Percentiles rank a stretch among this genome's conserved stretches.
These are phyloP conservation scores for Sporothrix mexicana DNA, from an alignment of 2,329 filamentous ascomycete species.

Conservation along the genomic window DNA sequence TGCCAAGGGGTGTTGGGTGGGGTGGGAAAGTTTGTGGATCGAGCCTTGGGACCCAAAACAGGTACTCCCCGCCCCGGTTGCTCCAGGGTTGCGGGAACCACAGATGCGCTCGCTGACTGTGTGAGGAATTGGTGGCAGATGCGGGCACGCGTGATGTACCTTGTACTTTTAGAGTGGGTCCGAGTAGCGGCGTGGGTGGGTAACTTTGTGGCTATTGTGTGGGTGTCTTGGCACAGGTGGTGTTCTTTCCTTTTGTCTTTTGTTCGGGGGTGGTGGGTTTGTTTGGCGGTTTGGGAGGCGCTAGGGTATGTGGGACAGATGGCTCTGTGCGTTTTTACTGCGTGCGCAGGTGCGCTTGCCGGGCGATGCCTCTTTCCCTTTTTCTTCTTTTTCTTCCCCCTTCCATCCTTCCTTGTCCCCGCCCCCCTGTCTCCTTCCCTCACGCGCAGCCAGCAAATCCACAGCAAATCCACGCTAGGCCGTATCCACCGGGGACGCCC, in stretches of 20 bases:
- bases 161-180: slow-evolving; percentile 25
- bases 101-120: slow-evolving; percentile 27
- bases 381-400: neutral
- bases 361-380: slow-evolving; percentile 19
- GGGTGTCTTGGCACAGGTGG: slow-evolving; percentile 10
- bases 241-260: neutral
- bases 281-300: neutral
- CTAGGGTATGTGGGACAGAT: neutral
- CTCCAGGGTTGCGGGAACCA: slow-evolving; percentile 36
- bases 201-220: slow-evolving; percentile 25
- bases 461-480: slow-evolving; percentile 30
- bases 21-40: slow-evolving; percentile 34
- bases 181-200: slow-evolving; percentile 21
- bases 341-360: slow-evolving; percentile 21
- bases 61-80: slow-evolving; percentile 35
- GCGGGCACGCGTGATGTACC: slow-evolving; percentile 29
- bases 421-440: slow-evolving; percentile 1
- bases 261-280: neutral
- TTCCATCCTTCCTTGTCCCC: neutral
- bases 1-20: slow-evolving; percentile 15
- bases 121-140: slow-evolving; percentile 28
- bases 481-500: slow-evolving; percentile 18
- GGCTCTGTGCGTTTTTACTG: slow-evolving; percentile 19
- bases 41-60: slow-evolving; percentile 36
- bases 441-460: slow-evolving; percentile 24